These are phyloP conservation scores for Lanmaoa rubissima DNA, from an alignment of 768 basidiomycete genomes.

Conservation along the genomic window DNA sequence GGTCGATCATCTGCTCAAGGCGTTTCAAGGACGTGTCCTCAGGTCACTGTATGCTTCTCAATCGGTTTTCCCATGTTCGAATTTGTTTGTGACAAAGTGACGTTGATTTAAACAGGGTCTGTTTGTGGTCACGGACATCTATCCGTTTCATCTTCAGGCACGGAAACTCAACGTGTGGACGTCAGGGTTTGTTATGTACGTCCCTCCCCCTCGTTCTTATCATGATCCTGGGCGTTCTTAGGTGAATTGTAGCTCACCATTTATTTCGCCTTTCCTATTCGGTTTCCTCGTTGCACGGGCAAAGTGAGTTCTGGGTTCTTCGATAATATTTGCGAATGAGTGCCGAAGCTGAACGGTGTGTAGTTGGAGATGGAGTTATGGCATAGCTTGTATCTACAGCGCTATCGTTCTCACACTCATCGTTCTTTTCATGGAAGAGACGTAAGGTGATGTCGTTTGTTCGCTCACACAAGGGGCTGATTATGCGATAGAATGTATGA, in stretches of 20 bases:
- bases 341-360: neutral
- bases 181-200: conserved; percentile 49
- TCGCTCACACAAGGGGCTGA: neutral
- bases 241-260: conserved; percentile 32
- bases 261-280: conserved; percentile 31
- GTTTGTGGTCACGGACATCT: conserved; percentile 48
- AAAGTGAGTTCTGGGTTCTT: conserved; percentile 19
- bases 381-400: conserved; percentile 48
- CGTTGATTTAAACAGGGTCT: conserved; percentile 33
- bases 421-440: conserved; percentile 48
- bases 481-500: conserved; percentile 44
- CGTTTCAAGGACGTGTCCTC: conserved; percentile 45
- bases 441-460: conserved; percentile 31
- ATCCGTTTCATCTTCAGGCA: conserved; percentile 54
- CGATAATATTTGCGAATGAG: no score
- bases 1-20: neutral
- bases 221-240: conserved; percentile 19
- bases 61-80: neutral
- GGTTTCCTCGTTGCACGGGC: conserved; percentile 29
- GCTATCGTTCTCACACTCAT: conserved; percentile 47
- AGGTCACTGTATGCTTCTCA: conserved; percentile 39
- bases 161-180: conserved; percentile 54
- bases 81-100: neutral
- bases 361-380: conserved; percentile 54
- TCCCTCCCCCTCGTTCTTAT: conserved; percentile 38